Conservation (phyloP, 495 filamentous ascomycete species). For the Hypoxylon lienhwacheense region DNA sequence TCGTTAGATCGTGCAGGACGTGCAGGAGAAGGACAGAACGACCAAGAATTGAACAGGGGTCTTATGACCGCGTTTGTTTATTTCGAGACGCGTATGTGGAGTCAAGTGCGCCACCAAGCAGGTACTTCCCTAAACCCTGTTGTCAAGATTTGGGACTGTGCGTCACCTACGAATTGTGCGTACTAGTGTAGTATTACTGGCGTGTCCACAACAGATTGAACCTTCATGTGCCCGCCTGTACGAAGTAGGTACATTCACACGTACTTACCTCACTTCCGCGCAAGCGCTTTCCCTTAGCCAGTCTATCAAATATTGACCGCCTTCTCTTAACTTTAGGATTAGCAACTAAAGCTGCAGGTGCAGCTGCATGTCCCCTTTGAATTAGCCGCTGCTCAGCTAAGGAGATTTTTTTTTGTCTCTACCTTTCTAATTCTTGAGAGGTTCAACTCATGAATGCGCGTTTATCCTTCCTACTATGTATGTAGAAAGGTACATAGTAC, state of each 20-base stretch:
- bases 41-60: constrained; percentile 3
- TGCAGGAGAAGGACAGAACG: constrained; percentile 10
- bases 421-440: neutral
- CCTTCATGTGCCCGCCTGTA: no score
- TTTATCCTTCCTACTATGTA: no score
- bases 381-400: constrained; percentile 4
- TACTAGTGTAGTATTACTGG: no score
- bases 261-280: constrained; percentile 1
- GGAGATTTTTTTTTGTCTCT: constrained; percentile 14
- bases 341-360: constrained; percentile 11
- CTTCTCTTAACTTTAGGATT: constrained; percentile 7
- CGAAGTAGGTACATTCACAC: neutral
- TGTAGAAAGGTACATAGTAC: no score
- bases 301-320: no score
- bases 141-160: constrained; percentile 11
- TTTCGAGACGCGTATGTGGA: constrained; percentile 31
- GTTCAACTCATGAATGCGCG: no score
- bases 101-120: constrained; percentile 22
- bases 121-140: constrained; percentile 10
- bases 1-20: constrained; percentile 12
- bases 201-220: no score
- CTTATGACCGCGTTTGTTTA: constrained; percentile 34
- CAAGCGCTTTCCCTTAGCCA: no score
- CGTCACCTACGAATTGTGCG: neutral
- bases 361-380: constrained; percentile 19